Conservation (phyloP, 2,329 filamentous ascomycete genomes). For the Pseudocercospora cruenta region DNA sequence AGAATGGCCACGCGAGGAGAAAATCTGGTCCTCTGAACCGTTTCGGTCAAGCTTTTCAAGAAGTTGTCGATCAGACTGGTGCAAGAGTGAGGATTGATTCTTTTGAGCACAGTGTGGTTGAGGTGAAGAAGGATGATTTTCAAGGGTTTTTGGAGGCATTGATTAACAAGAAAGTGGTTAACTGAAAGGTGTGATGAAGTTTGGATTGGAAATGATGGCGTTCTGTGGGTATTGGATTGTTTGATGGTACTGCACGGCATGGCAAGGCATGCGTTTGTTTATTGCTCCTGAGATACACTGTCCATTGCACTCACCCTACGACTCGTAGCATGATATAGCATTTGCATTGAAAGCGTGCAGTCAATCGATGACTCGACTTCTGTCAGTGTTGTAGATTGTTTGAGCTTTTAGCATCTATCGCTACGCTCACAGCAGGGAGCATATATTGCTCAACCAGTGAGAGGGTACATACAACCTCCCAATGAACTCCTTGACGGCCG, state of each 20-base stretch:
- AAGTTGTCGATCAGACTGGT: conserved; percentile 88
- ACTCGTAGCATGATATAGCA: neutral
- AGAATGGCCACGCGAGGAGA: conserved; percentile 58
- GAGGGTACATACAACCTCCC: neutral
- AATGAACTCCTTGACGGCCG: neutral
- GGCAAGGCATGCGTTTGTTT: neutral
- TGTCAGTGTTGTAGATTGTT: neutral
- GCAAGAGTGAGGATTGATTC: conserved; percentile 90
- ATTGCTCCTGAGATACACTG: conserved; percentile 5
- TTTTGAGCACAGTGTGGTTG: conserved; percentile 96
- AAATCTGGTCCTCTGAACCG: conserved; percentile 79
- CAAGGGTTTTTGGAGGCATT: conserved; percentile 86
- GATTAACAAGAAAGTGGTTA: conserved; percentile 79
- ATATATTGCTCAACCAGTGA: neutral
- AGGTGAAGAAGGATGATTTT: conserved; percentile 95
- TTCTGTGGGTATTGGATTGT: neutral
- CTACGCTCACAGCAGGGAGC: neutral
- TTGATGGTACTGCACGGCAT: too few relatives aligned
- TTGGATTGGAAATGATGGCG: neutral
- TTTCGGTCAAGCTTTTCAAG: conserved; percentile 94
- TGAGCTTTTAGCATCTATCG: conserved; percentile 1
- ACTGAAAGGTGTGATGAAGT: neutral
- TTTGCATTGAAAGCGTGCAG: neutral
- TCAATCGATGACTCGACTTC: neutral
- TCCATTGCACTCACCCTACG: neutral